A percentile compares a stretch with the other conserved stretches of the same genome.
phyloP scores from a whole-genome alignment of 345 rosid genomes.

The Populus deltoides region DNA sequence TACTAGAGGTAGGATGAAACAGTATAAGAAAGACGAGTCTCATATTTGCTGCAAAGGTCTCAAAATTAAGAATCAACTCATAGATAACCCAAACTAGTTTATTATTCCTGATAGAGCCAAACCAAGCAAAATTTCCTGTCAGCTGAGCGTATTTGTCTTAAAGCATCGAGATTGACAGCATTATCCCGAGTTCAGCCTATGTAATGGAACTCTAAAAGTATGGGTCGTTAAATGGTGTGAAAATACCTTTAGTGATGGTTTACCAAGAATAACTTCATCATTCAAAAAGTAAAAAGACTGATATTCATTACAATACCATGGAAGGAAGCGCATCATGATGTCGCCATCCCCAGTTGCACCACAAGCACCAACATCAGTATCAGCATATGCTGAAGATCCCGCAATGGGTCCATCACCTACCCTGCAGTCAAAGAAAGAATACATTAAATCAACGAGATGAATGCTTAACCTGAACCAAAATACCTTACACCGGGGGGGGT shows the following conservation, averaged over 20 bases:
- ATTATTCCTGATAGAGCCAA: not conserved
- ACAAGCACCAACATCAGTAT: conserved; percentile 87
- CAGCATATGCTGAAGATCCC: conserved; percentile 88
- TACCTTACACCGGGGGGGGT: too few species aligned
- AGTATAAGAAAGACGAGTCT: not conserved
- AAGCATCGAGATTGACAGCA: not conserved
- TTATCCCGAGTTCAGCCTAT: not conserved
- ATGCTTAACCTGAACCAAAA: too few species aligned
- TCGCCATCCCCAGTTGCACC: conserved; percentile 98
- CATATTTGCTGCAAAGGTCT: not conserved
- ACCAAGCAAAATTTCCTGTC: not conserved
- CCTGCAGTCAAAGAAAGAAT: conserved; percentile 37
- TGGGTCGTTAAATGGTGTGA: not conserved
- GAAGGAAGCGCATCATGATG: conserved; percentile 97
- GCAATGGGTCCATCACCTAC: conserved; percentile 95
- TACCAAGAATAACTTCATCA: not conserved
- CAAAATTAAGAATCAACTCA: not conserved
- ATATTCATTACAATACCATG: conserved; percentile 53
- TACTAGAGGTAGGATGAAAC: not conserved
- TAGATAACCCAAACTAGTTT: not conserved
- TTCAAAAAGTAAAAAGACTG: not conserved
- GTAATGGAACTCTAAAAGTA: not conserved
- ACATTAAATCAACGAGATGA: conserved; percentile 3
- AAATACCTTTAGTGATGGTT: too few species aligned
- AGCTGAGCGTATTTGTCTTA: not conserved